Evolutionary conservation across 2,329 filamentous ascomycete species (phyloP).

Genomic region (Hypoxylon sp.): DNA sequence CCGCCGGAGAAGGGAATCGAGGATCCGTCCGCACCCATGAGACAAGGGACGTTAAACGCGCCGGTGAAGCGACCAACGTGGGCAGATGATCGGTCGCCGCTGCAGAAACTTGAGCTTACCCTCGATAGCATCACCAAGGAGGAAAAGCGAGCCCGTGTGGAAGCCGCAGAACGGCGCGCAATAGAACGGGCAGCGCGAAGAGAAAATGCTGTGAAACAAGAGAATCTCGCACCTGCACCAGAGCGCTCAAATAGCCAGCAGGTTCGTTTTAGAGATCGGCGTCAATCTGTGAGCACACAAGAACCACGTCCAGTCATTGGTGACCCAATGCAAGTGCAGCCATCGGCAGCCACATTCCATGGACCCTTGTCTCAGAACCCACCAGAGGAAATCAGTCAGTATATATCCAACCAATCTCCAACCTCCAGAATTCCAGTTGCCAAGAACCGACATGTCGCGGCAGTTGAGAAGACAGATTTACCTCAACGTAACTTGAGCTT

Average conservation of each 20-base stretch:
- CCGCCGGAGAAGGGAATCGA: constrained; percentile 43
- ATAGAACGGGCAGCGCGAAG: constrained; percentile 68
- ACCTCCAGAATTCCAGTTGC: constrained; percentile 48
- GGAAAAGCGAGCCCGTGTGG: constrained; percentile 86
- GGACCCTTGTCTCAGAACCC: constrained; percentile 51
- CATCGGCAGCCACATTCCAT: constrained; percentile 43
- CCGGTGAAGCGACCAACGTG: constrained; percentile 67
- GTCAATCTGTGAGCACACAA: constrained; percentile 44
- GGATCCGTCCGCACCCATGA: constrained; percentile 48
- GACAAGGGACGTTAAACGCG: constrained; percentile 56
- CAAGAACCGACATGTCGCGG: constrained; percentile 44
- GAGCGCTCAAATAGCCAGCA: constrained; percentile 49
- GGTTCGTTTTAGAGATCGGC: constrained; percentile 52
- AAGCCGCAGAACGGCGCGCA: constrained; percentile 82
- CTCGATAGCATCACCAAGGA: constrained; percentile 95
- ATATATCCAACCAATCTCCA: constrained; percentile 50
- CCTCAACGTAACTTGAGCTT: constrained; percentile 70
- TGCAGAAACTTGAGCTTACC: constrained; percentile 93
- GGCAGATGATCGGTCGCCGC: constrained; percentile 86
- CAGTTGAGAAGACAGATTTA: constrained; percentile 50
- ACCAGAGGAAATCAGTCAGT: constrained; percentile 49
- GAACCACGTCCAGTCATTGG: constrained; percentile 40
- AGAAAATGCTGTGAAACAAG: constrained; percentile 40
- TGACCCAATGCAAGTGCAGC: constrained; percentile 47
- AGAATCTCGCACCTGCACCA: constrained; percentile 29